Evolutionary conservation across 2,329 filamentous ascomycete genomes (phyloP).

Genomic region (Albifimbria verrucaria): DNA sequence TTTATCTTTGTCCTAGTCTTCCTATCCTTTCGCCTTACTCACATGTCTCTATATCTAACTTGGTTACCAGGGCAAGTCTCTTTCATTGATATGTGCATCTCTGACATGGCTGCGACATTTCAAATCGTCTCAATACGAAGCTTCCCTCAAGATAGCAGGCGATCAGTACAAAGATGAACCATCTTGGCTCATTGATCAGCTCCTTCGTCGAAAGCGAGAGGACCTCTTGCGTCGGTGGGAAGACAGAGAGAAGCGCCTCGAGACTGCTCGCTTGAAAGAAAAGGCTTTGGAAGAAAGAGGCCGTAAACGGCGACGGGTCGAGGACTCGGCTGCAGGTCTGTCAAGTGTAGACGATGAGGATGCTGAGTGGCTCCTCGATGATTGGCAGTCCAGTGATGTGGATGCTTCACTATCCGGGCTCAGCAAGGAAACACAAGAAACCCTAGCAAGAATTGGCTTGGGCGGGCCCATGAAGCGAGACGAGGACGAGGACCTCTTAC

Average conservation of each 20-base stretch:
- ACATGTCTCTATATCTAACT: no score
- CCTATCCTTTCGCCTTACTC: no score
- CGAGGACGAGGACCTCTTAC: conserved; percentile 42
- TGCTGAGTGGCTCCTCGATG: conserved; percentile 70
- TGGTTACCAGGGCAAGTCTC: conserved; percentile 85
- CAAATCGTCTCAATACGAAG: conserved; percentile 61
- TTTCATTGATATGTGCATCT: conserved; percentile 85
- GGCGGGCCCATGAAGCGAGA: conserved; percentile 29
- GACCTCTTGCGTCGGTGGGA: conserved; percentile 65
- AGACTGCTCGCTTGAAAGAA: conserved; percentile 61
- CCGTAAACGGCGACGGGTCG: conserved; percentile 43
- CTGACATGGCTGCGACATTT: conserved; percentile 88
- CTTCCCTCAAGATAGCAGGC: conserved; percentile 41
- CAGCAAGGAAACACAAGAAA: conserved; percentile 70
- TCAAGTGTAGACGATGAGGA: conserved; percentile 49
- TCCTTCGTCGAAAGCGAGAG: conserved; percentile 63
- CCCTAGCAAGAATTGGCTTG: conserved; percentile 65
- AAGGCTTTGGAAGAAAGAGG: conserved; percentile 51
- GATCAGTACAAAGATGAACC: conserved; percentile 64
- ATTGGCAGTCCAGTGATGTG: conserved; percentile 51
- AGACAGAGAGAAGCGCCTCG: conserved; percentile 71
- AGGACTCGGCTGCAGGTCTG: conserved; percentile 23
- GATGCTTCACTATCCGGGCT: conserved; percentile 47
- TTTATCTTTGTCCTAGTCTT: no score
- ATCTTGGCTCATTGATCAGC: conserved; percentile 79